Conservation (phyloP, 805 yeast genomes). For the Candida loeiensis region DNA sequence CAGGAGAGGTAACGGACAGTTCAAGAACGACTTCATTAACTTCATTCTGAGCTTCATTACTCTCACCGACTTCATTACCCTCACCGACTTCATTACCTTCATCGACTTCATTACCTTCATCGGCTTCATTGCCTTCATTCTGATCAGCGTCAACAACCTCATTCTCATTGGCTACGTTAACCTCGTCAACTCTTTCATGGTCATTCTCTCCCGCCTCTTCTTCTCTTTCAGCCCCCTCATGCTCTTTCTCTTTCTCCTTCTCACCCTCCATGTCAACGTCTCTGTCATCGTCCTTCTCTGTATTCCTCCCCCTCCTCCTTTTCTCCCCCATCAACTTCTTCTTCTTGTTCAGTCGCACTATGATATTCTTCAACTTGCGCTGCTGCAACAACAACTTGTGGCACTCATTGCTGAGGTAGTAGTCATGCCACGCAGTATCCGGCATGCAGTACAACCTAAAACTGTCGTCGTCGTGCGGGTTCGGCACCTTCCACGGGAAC, state of each 20-base stretch:
- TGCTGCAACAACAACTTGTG: constrained; percentile 63
- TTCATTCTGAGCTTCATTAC: too few relatives aligned
- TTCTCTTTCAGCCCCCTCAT: constrained; percentile 13
- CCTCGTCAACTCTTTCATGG: constrained; percentile 14
- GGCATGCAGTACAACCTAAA: constrained; percentile 59
- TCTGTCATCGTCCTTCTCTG: constrained; percentile 12
- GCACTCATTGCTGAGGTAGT: constrained; percentile 64
- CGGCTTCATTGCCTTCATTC: constrained; percentile 5
- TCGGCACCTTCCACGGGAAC: constrained; percentile 87
- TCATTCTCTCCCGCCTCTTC: constrained; percentile 14
- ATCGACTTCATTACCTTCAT: neutral
- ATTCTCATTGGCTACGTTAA: constrained; percentile 12
- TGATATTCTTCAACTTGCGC: constrained; percentile 50
- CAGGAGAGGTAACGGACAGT: too few relatives aligned
- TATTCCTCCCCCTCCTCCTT: constrained; percentile 4
- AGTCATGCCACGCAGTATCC: constrained; percentile 78
- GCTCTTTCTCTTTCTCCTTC: constrained; percentile 8
- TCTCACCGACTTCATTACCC: neutral
- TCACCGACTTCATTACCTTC: neutral
- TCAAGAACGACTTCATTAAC: too few relatives aligned
- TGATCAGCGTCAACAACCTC: neutral
- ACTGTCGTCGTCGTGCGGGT: constrained; percentile 56
- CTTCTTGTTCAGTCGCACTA: constrained; percentile 41
- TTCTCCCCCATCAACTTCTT: constrained; percentile 24
- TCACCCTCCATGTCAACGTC: too few relatives aligned